Conservation (phyloP, 345 rosid species). For the Citrus glauca region DNA sequence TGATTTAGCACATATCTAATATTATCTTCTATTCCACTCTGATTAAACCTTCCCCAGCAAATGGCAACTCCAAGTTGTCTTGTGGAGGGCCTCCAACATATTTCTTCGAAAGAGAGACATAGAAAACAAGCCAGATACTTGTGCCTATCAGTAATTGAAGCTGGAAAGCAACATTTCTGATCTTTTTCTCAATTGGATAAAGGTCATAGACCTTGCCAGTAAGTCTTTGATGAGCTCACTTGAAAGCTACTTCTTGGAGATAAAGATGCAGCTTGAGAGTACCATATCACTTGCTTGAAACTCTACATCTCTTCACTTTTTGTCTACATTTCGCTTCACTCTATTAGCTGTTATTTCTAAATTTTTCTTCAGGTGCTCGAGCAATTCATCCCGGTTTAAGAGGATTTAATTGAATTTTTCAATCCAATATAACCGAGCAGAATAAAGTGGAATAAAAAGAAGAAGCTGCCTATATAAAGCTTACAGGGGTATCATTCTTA, state of each 20-base stretch:
- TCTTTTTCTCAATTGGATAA: background rate
- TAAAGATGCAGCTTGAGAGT: background rate
- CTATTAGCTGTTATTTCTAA: background rate
- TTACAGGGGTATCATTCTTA: too few species aligned
- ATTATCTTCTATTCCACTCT: background rate
- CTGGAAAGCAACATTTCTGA: background rate
- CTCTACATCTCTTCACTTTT: background rate
- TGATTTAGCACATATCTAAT: background rate
- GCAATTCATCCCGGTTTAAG: background rate
- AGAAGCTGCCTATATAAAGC: too few species aligned
- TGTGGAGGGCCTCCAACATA: background rate
- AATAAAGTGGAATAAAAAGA: background rate
- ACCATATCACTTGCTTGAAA: background rate
- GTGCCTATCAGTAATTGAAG: background rate
- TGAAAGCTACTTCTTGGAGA: background rate
- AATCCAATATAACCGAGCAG: background rate
- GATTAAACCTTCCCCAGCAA: too few species aligned
- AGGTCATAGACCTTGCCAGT: background rate
- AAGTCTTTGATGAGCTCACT: background rate
- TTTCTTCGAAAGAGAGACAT: background rate
- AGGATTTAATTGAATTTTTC: background rate
- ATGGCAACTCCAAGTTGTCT: background rate
- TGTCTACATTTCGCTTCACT: background rate
- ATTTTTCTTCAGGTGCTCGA: background rate
- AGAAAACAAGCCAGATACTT: background rate